Evolutionary conservation across 768 basidiomycete genomes (phyloP), one percentile per base, ranked within the genome.

Genomic region (Lactarius tabidus): DNA sequence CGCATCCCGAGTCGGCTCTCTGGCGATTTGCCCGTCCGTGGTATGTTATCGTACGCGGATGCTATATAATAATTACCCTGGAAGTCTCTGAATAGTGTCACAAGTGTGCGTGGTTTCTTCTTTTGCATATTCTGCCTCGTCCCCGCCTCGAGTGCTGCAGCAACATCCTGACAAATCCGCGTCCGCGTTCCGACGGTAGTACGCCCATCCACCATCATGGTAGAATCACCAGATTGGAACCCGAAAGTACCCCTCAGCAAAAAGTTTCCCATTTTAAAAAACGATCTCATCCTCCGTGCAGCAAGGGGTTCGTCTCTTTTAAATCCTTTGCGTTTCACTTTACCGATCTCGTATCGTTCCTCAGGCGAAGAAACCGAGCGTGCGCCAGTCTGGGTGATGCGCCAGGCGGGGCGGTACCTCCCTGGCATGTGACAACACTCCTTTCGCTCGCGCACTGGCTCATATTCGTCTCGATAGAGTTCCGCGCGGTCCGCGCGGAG

Each of bases 341-440:
- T 53, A 28, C 53, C 23, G 4, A 36, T 41, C 45, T 35, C 59
- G 41, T 14, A 10, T 61, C 31, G 6, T 41, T 8, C 5, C 10
- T 26, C 57, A 89, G 92, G 92, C 33, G 89, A 96, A 76, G 80
- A 82, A 74, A 95, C 92, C 0, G 92, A 94, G 72, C 85, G 91
- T 62, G 93, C 95, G 8, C 95, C 95, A n/a, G 93, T 95, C 63
- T 98, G 95, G 95, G 90, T 96, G 57, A 98, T 98, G 95, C 85
- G 95, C 39, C 95, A 98, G 75, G 95, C 95, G 28, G 95, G 95
- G 57, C 86, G 95, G 59, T 95, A 96, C 78, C 85, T 98, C 54
- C 95, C 95, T 76, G 95, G 91, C 91, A 71, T 73, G 77, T 74
- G 2, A 3, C 18, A 7, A 35, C 69, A 59, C 53, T 45, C 52